Percentiles rank a stretch among this genome's conserved stretches.
Conservation (phyloP, 179 eudicot genomes). For the Silene vulgaris region DNA sequence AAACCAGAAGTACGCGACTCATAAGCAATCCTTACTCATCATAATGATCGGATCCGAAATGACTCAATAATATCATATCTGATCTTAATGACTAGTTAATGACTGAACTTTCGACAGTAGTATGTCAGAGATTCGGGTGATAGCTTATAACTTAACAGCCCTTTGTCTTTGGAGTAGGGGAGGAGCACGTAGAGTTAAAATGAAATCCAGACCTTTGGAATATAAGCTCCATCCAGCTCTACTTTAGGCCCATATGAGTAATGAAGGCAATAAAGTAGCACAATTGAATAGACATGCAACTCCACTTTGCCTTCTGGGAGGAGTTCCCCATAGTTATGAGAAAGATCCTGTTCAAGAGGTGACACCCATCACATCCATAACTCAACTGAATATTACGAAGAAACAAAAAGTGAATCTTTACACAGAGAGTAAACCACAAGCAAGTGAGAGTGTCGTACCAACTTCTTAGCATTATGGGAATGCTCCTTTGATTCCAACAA, state of each 20-base stretch:
- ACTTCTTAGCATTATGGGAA: constrained; percentile 24
- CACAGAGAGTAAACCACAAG: constrained; percentile 7
- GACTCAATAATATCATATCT: neutral
- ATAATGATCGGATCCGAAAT: neutral
- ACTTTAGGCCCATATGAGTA: constrained; percentile 38
- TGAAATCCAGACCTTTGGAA: constrained; percentile 49
- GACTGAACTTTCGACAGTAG: neutral
- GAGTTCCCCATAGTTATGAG: constrained; percentile 59
- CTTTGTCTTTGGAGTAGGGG: neutral
- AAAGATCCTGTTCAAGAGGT: constrained; percentile 53
- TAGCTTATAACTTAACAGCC: neutral
- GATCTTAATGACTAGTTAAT: neutral
- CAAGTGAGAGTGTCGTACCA: constrained; percentile 35
- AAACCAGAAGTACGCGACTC: neutral
- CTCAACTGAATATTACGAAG: neutral
- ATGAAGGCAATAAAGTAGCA: constrained; percentile 64
- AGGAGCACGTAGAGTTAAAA: neutral
- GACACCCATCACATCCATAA: constrained; percentile 14
- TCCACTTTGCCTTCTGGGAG: constrained; percentile 61
- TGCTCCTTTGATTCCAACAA: constrained; percentile 40
- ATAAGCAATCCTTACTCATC: neutral
- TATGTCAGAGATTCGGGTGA: neutral
- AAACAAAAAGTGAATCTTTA: constrained; percentile 15
- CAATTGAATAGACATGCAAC: constrained; percentile 66
- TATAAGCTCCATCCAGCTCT: constrained; percentile 37